These are phyloP conservation scores for Gossypium sturtianum DNA, from an alignment of 345 rosid species.

Conservation along the genomic window DNA sequence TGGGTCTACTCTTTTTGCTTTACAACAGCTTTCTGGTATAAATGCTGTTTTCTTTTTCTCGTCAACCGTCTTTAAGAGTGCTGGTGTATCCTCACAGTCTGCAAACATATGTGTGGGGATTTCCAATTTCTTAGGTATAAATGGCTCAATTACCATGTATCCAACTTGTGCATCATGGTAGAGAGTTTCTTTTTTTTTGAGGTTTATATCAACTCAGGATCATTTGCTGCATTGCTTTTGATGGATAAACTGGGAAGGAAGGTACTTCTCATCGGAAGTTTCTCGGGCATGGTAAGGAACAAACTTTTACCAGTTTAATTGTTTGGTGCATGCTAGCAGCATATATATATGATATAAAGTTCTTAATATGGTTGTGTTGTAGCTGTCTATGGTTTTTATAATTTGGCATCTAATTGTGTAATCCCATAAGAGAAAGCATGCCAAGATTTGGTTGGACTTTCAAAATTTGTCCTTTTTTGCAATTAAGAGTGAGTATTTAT, in stretches of 20 bases:
- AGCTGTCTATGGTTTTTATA: neutral
- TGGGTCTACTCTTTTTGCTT: conserved; percentile 86
- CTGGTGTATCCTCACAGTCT: conserved; percentile 80
- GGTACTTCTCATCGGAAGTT: conserved; percentile 83
- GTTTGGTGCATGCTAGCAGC: neutral
- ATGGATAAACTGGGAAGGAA: conserved; percentile 93
- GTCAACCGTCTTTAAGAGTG: conserved; percentile 82
- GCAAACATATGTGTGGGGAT: conserved; percentile 80
- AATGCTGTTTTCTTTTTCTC: conserved; percentile 95
- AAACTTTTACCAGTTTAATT: neutral
- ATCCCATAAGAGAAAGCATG: neutral
- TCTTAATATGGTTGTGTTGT: neutral
- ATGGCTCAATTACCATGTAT: conserved; percentile 10
- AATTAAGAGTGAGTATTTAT: neutral
- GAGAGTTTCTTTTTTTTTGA: conserved; percentile 13
- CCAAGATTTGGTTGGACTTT: neutral
- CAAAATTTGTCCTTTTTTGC: neutral
- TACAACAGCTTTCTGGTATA: conserved; percentile 96
- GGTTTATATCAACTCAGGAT: conserved; percentile 41
- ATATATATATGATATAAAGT: neutral
- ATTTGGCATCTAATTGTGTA: neutral
- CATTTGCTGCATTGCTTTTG: conserved; percentile 67
- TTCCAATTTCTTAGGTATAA: conserved; percentile 69
- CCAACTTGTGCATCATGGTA: conserved; percentile 14
- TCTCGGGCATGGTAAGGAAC: conserved; percentile 71